A percentile compares a stretch with the other conserved stretches of the same genome.
phyloP scores from a whole-genome alignment of 768 basidiomycete species.

The Pleurotus giganteus region DNA sequence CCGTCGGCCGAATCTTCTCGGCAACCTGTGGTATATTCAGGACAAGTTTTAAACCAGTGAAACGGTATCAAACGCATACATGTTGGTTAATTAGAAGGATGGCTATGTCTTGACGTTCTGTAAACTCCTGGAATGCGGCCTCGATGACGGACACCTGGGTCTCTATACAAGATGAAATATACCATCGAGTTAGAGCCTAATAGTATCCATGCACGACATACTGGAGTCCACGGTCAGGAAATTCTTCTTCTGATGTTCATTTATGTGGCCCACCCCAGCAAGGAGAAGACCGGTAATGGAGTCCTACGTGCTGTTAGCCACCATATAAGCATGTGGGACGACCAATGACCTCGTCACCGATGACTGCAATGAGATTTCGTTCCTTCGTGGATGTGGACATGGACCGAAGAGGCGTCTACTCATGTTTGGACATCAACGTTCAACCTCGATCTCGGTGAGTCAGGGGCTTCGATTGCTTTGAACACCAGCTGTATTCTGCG shows the following conservation, averaged over 20 bases:
- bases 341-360: constrained; percentile 93
- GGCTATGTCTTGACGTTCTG: constrained; percentile 91
- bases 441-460: too few relatives aligned
- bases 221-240: constrained; percentile 94
- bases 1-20: constrained; percentile 92
- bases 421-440: too few relatives aligned
- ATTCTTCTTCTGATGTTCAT: constrained; percentile 93
- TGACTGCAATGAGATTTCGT: constrained; percentile 88
- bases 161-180: constrained; percentile 44
- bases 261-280: constrained; percentile 92
- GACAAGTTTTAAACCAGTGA: constrained; percentile 1
- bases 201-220: constrained; percentile 41
- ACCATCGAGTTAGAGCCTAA: too few relatives aligned
- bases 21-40: constrained; percentile 64
- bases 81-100: constrained; percentile 98
- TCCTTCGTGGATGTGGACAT: constrained; percentile 66
- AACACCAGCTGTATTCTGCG: background rate
- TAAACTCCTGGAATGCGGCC: constrained; percentile 90
- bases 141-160: constrained; percentile 91
- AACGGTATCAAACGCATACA: constrained; percentile 45
- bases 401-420: constrained; percentile 3
- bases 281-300: constrained; percentile 94
- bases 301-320: constrained; percentile 54
- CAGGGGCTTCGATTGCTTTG: background rate
- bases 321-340: constrained; percentile 10